Conservation (phyloP, 768 basidiomycete genomes). For the Cubamyces lactineus region DNA sequence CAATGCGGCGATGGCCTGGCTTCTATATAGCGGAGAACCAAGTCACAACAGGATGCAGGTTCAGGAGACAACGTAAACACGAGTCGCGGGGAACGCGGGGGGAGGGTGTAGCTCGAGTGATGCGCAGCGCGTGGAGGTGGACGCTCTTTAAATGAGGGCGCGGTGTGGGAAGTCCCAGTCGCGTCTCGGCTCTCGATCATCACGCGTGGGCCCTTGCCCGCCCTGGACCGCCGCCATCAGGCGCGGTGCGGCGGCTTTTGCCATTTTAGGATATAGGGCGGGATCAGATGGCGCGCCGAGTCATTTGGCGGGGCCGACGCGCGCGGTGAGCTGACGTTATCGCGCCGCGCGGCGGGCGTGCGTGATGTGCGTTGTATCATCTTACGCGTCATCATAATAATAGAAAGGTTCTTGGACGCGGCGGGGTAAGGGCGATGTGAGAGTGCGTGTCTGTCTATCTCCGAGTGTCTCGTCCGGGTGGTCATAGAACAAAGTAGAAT, state of each 20-base stretch:
- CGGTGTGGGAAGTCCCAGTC: slow-evolving; percentile 1
- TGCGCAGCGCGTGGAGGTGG: slow-evolving; percentile 5
- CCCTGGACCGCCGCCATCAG: not conserved
- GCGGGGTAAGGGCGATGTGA: not conserved
- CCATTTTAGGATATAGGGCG: not conserved
- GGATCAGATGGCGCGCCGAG: slow-evolving; percentile 13
- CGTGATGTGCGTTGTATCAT: not conserved
- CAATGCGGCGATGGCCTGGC: too few relatives aligned
- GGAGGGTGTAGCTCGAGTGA: slow-evolving; percentile 4
- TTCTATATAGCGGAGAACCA: too few relatives aligned
- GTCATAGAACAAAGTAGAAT: slow-evolving; percentile 2
- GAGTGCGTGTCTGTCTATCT: not conserved
- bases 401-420: not conserved
- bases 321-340: not conserved
- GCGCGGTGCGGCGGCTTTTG: slow-evolving; percentile 12
- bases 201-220: not conserved
- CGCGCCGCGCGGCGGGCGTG: not conserved
- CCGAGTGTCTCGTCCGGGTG: not conserved
- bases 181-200: slow-evolving; percentile 14
- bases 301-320: not conserved
- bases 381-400: not conserved
- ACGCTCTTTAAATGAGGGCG: not conserved
- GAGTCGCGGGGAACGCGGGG: not conserved
- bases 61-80: too few relatives aligned
- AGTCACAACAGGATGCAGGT: too few relatives aligned